Conservation (phyloP, 2,329 filamentous ascomycete genomes). For the Erysiphe neolycopersici region DNA sequence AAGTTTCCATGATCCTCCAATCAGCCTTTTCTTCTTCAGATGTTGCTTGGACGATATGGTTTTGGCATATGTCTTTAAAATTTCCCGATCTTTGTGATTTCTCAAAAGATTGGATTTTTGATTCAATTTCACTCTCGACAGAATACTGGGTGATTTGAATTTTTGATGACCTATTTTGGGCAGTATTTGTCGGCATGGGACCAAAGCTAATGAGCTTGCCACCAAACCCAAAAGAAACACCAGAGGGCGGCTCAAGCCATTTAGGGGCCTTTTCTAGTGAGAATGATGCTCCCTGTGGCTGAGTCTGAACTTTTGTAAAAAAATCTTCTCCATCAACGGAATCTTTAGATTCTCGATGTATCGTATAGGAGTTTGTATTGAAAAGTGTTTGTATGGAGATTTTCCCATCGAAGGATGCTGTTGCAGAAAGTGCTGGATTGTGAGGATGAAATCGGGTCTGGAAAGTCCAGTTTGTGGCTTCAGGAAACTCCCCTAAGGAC, state of each 20-base stretch:
- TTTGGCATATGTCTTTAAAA: conserved; percentile 51
- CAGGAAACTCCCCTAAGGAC: conserved; percentile 71
- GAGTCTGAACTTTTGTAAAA: conserved; percentile 76
- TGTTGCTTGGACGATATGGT: conserved; percentile 45
- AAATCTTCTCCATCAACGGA: conserved; percentile 80
- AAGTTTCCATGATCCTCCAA: conserved; percentile 79
- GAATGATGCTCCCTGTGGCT: conserved; percentile 77
- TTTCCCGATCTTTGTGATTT: conserved; percentile 54
- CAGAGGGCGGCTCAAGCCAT: conserved; percentile 67
- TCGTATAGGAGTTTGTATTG: conserved; percentile 60
- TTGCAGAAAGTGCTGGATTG: conserved; percentile 78
- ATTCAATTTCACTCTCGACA: conserved; percentile 62
- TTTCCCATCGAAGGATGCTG: conserved; percentile 91
- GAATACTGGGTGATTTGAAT: conserved; percentile 71
- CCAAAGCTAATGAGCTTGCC: conserved; percentile 67
- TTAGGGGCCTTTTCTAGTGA: conserved; percentile 63
- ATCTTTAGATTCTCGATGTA: conserved; percentile 37
- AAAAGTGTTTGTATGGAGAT: conserved; percentile 84
- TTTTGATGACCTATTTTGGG: conserved; percentile 43
- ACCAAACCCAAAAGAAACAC: conserved; percentile 83
- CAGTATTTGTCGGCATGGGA: conserved; percentile 27
- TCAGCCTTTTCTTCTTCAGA: conserved; percentile 85
- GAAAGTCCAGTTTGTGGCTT: conserved; percentile 99
- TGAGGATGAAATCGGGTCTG: conserved; percentile 81
- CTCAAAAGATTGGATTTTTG: conserved; percentile 68